Evolutionary conservation across 2,329 filamentous ascomycete genomes (phyloP).

Genomic region (Paraphoma chrysanthemicola): DNA sequence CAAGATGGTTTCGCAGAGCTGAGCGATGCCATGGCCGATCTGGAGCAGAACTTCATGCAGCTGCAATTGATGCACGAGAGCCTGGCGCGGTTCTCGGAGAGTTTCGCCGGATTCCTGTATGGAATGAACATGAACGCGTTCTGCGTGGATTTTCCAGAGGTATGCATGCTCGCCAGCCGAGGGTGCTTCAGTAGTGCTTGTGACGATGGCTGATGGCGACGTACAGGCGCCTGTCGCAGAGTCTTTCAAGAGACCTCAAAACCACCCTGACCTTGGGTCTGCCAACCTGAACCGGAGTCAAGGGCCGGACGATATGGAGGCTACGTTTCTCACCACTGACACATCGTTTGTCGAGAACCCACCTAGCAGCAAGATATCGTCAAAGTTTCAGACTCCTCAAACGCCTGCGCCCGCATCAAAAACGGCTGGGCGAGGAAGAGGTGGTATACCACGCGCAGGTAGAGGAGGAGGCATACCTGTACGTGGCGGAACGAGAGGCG

Average conservation of each 20-base stretch:
- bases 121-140: constrained; percentile 99
- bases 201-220: not conserved
- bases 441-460: constrained; percentile 45
- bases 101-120: constrained; percentile 93
- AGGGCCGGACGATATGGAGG: constrained; percentile 65
- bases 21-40: constrained; percentile 89
- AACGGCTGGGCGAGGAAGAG: constrained; percentile 36
- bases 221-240: constrained; percentile 78
- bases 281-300: constrained; percentile 29
- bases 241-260: constrained; percentile 68
- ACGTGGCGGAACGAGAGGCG: constrained; percentile 39
- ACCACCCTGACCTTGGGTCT: constrained; percentile 31
- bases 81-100: constrained; percentile 90
- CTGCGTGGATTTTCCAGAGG: constrained; percentile 96
- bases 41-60: constrained; percentile 97
- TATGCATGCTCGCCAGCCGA: constrained; percentile 46
- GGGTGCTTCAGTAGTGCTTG: not conserved
- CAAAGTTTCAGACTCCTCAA: constrained; percentile 49
- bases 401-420: constrained; percentile 36
- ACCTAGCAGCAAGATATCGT: constrained; percentile 59
- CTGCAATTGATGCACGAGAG: constrained; percentile 97
- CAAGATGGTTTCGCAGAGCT: constrained; percentile 94
- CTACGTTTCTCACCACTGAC: constrained; percentile 92
- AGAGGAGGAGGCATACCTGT: constrained; percentile 43
- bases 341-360: constrained; percentile 92